Evolutionary conservation across 768 basidiomycete species (phyloP).

Genomic region (Suillus subalutaceus): DNA sequence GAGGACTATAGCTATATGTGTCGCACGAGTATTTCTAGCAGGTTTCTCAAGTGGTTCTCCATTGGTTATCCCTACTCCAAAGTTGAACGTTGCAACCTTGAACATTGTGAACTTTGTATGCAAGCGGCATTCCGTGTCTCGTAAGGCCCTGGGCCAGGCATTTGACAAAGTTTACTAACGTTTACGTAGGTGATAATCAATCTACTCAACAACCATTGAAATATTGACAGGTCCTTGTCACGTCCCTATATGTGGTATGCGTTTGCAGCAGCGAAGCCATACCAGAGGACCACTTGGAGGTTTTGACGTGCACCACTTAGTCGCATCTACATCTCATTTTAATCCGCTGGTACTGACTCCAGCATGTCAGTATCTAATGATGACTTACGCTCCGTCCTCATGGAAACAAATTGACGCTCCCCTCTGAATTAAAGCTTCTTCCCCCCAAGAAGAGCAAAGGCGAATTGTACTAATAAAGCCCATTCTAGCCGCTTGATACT

Average conservation of each 20-base stretch:
- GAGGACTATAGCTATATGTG: neutral
- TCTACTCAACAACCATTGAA: no score
- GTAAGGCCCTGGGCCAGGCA: neutral
- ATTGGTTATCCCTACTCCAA: neutral
- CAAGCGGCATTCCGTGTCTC: conserved; percentile 4
- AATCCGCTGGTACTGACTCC: neutral
- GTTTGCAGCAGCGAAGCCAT: neutral
- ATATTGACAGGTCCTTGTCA: neutral
- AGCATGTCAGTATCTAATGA: neutral
- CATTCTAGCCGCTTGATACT: neutral
- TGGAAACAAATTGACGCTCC: neutral
- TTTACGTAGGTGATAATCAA: neutral
- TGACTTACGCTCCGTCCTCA: neutral
- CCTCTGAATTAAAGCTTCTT: neutral
- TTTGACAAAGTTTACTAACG: neutral
- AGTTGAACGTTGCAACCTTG: neutral
- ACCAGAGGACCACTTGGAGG: neutral
- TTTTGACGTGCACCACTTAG: neutral
- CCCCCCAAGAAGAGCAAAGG: neutral
- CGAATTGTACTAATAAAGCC: neutral
- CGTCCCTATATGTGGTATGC: neutral
- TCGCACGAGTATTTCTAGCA: neutral
- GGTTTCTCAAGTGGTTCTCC: neutral
- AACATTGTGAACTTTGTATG: neutral
- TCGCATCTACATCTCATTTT: neutral